Base-by-base conservation (phyloP, 2,329 filamentous ascomycete species). In the Pestalotiopsis sp. region DNA sequence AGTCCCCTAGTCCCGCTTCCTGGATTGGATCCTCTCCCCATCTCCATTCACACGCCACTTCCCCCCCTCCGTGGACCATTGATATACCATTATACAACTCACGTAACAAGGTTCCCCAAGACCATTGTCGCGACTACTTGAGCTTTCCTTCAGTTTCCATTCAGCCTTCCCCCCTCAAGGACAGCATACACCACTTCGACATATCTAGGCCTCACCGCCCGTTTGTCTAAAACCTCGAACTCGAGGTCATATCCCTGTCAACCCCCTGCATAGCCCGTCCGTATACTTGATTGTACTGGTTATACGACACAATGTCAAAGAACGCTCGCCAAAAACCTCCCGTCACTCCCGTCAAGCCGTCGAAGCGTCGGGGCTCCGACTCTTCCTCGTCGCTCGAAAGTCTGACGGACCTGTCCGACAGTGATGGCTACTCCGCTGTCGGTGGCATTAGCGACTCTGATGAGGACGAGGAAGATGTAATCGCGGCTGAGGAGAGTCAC, bases 361-460 rank as follows among this genome's bases (percentile, higher is more conserved):
- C 79, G 71, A 85, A 82, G 71, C 86, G 87, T 71, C 82, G 85
- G 65, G 81, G 78, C 69, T 89, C 86, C 38, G 83, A 85, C 73
- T 81, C 83, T 5, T 87, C 87, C 5, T 87, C 88, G 11, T 88
- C 87, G 1, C 79, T 87, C 68, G 82, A 88, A 74, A 36, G 36
- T n/a, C 27, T 62, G 31, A 38, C 59, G 27, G 59, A 62, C 27
- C 82, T 90, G 5, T 91, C 88, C 70, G 92, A 94, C 69, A 92
- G 94, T 75, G 87, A 87, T 66, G 91, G 89, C 68, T 94, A 94
- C 79, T 92, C 90, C 1, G 92, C 86, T 49, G 91, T 97, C 69
- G 92, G 95, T 77, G 89, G 94, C 65, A 91, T 97, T 70, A 93
- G 89, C 73, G 93, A 95, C 74, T 91, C 89, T 12, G 93, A 88